Base-by-base conservation (phyloP, 257 asterid species). In the Solanum peruvianum region DNA sequence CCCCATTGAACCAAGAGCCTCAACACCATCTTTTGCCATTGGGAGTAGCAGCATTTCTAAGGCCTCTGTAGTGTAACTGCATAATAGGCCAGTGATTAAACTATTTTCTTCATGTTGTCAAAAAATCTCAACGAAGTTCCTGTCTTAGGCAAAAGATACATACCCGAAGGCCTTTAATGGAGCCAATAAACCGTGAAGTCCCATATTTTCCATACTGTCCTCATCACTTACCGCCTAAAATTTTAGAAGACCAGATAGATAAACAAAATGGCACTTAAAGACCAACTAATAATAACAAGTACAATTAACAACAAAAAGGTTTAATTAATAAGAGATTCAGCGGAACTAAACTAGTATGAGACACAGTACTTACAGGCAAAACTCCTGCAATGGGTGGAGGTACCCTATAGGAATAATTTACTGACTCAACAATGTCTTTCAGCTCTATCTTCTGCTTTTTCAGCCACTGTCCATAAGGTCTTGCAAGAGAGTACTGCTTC, bases 1-100 rank as follows among this genome's bases (percentile, higher is more conserved):
- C 86, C 99, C 99, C 99, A 97, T 97, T 15, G 99, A 97, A 75
- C 99, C 99, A 83, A 97, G 99, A 90, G 99, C 98, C 91, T 97
- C 99, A 29, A 91, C 86, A 44, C 99, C 99, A 89, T 94, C 98
- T 92, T 95, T 97, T 2, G 99, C 99, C 99, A 97, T 97, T 15
- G 99, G 99, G 18, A 97, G 92, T 75, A 97, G 89, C 87, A 97
- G 92, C 99, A 97, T 97, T 91, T 97, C 99, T 92, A 97, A 88
- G 77, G 99, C 91, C 88, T 97, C 99, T 88, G 93, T 92, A 31
- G 96, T 97, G 90, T 96, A 97, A 88, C 98, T 95, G 93, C 94
- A 91, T 29, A 64, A 82, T n/a, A 88, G 83, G 85, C 44, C 77
- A 87, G 62, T 3, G 71, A 87, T 87, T 87, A 87, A 5, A 87